These are phyloP conservation scores for Colletotrichum sp. DNA, from an alignment of 2,329 filamentous ascomycete species.

Conservation along the genomic window DNA sequence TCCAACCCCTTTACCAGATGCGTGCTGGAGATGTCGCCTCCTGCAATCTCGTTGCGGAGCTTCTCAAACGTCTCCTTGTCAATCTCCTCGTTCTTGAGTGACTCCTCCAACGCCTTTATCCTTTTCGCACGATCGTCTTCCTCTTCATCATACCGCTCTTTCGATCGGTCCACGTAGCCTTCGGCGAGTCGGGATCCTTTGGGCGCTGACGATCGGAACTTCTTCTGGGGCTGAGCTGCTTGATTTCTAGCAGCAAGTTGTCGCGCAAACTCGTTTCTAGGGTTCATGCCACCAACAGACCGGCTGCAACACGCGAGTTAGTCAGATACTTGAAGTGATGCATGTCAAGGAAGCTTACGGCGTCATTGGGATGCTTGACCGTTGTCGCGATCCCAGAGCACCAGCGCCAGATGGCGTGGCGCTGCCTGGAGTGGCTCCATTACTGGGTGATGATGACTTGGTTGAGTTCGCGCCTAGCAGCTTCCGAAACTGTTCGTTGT, in stretches of 20 bases:
- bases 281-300: conserved; percentile 57
- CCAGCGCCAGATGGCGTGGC: conserved; percentile 31
- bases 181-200: conserved; percentile 81
- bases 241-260: conserved; percentile 80
- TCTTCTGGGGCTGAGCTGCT: conserved; percentile 64
- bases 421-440: conserved; percentile 48
- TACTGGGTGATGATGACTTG: conserved; percentile 42
- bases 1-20: conserved; percentile 94
- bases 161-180: conserved; percentile 85
- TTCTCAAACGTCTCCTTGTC: conserved; percentile 80
- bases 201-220: conserved; percentile 78
- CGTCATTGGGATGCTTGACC: conserved; percentile 90
- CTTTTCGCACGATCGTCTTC: conserved; percentile 64
- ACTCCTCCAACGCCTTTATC: conserved; percentile 80
- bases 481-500: conserved; percentile 92
- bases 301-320: conserved; percentile 55
- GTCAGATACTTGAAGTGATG: neutral
- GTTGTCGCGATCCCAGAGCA: conserved; percentile 77
- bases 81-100: conserved; percentile 83
- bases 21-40: conserved; percentile 80
- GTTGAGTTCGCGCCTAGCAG: conserved; percentile 64
- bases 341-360: conserved; percentile 62
- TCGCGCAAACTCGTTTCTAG: conserved; percentile 75
- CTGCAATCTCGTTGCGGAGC: conserved; percentile 76
- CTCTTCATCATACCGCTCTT: conserved; percentile 60